Evolutionary conservation across 148 eudicot species (phyloP).

Genomic region (Heliosperma pusillum): DNA sequence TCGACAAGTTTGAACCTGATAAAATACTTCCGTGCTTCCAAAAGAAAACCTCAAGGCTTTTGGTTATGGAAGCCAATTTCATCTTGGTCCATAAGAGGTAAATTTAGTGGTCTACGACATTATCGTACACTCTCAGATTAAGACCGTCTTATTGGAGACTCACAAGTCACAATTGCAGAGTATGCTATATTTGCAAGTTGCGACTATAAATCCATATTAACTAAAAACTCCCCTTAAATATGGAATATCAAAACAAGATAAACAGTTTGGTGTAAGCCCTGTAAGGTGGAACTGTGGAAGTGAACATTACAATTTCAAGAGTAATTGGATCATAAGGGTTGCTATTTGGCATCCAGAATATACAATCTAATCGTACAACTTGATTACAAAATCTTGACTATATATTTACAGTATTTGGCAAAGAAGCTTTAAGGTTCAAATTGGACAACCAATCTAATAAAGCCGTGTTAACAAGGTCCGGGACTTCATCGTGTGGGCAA

Average conservation of each 20-base stretch:
- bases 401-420: constrained; percentile 32
- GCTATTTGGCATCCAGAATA: background rate
- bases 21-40: too few relatives aligned
- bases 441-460: constrained; percentile 81
- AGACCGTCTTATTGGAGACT: too few relatives aligned
- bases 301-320: background rate
- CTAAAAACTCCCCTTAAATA: too few relatives aligned
- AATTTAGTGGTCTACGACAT: too few relatives aligned
- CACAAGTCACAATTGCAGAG: too few relatives aligned
- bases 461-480: constrained; percentile 80
- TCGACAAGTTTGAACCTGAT: too few relatives aligned
- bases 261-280: background rate
- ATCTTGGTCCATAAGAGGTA: too few relatives aligned
- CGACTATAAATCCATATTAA: too few relatives aligned
- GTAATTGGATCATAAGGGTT: background rate
- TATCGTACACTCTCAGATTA: too few relatives aligned
- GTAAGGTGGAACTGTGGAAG: background rate
- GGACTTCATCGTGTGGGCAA: constrained; percentile 99
- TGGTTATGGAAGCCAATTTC: too few relatives aligned
- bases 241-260: background rate
- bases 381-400: constrained; percentile 23
- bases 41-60: too few relatives aligned
- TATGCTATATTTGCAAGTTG: too few relatives aligned
- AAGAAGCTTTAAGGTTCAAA: constrained; percentile 34
- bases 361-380: constrained; percentile 14